Percentiles rank a stretch among this genome's conserved stretches.
phyloP scores from a whole-genome alignment of 768 basidiomycete species.

The Tulasnella sp. region DNA sequence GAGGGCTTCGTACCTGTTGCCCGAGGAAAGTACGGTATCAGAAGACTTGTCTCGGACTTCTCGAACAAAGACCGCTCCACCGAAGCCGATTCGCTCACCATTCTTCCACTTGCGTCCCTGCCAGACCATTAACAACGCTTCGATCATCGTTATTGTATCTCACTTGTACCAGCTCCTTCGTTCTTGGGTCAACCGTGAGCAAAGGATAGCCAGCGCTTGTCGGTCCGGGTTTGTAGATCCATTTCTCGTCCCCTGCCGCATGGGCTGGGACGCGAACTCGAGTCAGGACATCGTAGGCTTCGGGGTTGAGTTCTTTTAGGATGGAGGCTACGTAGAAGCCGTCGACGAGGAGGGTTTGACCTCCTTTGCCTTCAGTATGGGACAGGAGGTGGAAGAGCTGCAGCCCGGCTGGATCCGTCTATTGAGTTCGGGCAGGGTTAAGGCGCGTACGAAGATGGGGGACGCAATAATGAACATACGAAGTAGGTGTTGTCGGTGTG shows the following conservation, averaged over 20 bases:
- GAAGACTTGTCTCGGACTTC: neutral
- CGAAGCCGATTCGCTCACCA: constrained; percentile 43
- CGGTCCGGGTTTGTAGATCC: constrained; percentile 25
- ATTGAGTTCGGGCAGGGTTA: neutral
- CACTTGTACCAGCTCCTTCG: constrained; percentile 62
- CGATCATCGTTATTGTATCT: constrained; percentile 95
- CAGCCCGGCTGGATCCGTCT: constrained; percentile 93
- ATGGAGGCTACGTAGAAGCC: constrained; percentile 87
- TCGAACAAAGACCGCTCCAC: neutral
- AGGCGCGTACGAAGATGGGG: neutral
- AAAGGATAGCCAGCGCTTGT: constrained; percentile 61
- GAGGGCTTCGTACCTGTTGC: constrained; percentile 67
- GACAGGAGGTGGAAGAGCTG: constrained; percentile 93
- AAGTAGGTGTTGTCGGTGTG: constrained; percentile 75
- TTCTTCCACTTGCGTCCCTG: constrained; percentile 54
- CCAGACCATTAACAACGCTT: constrained; percentile 62
- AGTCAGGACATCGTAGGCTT: constrained; percentile 61
- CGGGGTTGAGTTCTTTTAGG: constrained; percentile 63
- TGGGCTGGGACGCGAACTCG: constrained; percentile 67
- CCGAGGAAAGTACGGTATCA: neutral
- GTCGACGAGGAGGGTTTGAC: constrained; percentile 87
- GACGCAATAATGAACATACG: constrained; percentile 37
- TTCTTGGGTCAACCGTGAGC: constrained; percentile 53
- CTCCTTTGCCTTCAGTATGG: constrained; percentile 71
- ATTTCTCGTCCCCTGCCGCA: constrained; percentile 67